Evolutionary conservation across 2,329 filamentous ascomycete genomes (phyloP), one percentile per base, ranked within the genome.

Genomic region (Colletotrichum karsti): DNA sequence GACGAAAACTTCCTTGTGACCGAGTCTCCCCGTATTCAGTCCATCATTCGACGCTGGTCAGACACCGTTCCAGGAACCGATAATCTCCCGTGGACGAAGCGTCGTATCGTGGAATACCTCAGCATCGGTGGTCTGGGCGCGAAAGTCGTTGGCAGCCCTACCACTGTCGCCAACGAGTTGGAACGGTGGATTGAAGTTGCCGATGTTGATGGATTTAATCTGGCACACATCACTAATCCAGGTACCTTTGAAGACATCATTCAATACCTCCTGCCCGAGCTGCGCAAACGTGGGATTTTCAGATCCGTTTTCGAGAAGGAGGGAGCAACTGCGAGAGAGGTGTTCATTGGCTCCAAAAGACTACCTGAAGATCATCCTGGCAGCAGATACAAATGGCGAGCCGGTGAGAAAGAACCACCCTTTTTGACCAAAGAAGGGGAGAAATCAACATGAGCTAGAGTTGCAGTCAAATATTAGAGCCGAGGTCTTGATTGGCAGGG

Each of bases 91-190:
- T 90, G 86, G 83, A 88, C 88, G 74, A 89, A 89, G 72, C 77
- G 74, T 0, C 82, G 85, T 64, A 86, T 86, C 1, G 85, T 87
- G 33, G 85, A 88, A 68, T 88, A 87, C 70, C 75, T 89, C 26
- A 75, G 83, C 1, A 81, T 87, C 24, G 85, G 85, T 15, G 83
- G 85, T 0, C 74, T 86, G 15, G 83, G 83, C 0, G 84, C 85
- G 0, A 80, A 86, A 2, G 75, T 77, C 3, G 78, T 87, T 8
- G 86, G 86, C 3, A 81, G 78, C 12, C 77, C 83, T 7, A 71
- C 71, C 7, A 82, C 77, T 0, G 80, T 84, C 3, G 83, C 82
- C 1, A 79, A 85, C 69, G 80, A 82, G 37, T 69, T 84, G 67
- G 79, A 84, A 69, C 71, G 74, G 1, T 85, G 83, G 82, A 74